phyloP scores from a whole-genome alignment of 805 yeast genomes.

The Cyberlindnera mycetangii region DNA sequence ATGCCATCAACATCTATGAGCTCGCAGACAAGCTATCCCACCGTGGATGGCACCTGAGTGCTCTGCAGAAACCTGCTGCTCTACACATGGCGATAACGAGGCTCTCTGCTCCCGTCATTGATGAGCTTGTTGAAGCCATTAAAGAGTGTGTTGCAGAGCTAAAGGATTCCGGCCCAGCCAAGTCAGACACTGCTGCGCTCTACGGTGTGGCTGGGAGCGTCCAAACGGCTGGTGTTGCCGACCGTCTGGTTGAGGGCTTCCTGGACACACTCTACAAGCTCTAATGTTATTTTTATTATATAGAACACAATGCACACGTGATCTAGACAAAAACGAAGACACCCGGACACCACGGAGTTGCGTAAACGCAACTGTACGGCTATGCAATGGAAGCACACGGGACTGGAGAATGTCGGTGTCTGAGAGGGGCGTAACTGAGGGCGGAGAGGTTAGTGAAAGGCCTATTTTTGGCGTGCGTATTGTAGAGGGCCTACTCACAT shows the following conservation, averaged over 20 bases:
- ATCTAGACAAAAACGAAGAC: background rate
- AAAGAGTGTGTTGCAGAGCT: slow-evolving; percentile 27
- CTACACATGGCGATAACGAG: slow-evolving; percentile 86
- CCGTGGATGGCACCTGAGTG: slow-evolving; percentile 85
- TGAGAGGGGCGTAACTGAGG: too few species aligned
- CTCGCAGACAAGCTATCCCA: slow-evolving; percentile 67
- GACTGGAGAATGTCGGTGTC: too few species aligned
- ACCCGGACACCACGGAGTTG: background rate
- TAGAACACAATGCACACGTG: background rate
- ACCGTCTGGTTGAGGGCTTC: slow-evolving; percentile 72
- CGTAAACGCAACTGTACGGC: too few species aligned
- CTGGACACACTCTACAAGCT: slow-evolving; percentile 73
- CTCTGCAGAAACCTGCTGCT: slow-evolving; percentile 88
- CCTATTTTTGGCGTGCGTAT: too few species aligned
- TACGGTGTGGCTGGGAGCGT: slow-evolving; percentile 97
- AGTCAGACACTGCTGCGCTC: slow-evolving; percentile 76
- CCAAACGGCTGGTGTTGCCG: slow-evolving; percentile 79
- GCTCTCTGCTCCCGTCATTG: slow-evolving; percentile 59
- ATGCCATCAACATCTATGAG: slow-evolving; percentile 64
- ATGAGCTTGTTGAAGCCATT: slow-evolving; percentile 51
- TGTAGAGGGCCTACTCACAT: too few species aligned
- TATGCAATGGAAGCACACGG: too few species aligned
- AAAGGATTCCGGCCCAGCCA: slow-evolving; percentile 23
- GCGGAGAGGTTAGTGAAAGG: too few species aligned
- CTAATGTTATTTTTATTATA: background rate